phyloP scores from a whole-genome alignment of 176 grass and related monocot genomes.

The Carex littledalei region DNA sequence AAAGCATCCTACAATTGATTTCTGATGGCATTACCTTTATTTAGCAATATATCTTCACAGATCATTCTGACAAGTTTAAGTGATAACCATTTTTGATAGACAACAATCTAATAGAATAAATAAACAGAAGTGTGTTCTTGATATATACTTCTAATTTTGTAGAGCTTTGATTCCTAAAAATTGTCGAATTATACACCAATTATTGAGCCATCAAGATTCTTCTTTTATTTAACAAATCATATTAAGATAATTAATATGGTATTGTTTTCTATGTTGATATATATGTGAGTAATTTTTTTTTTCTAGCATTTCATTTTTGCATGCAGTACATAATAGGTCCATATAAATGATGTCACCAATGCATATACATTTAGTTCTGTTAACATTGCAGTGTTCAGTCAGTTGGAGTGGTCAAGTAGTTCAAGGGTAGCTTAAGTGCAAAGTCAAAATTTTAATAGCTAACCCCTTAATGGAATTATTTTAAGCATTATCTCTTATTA shows the following conservation, averaged over 20 bases:
- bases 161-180: background rate
- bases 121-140: background rate
- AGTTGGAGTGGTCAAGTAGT: conserved; percentile 14
- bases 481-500: background rate
- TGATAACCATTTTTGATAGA: background rate
- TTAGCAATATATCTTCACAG: background rate
- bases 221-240: background rate
- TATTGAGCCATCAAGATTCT: background rate
- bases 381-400: background rate
- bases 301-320: background rate
- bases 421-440: conserved; percentile 12
- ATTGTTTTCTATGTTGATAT: background rate
- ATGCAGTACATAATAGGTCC: background rate
- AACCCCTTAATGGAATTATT: background rate
- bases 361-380: background rate
- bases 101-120: background rate
- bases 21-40: background rate
- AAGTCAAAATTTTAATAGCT: background rate
- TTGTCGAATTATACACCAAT: background rate
- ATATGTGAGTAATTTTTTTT: background rate
- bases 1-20: background rate
- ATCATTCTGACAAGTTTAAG: background rate
- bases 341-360: conserved; percentile 3
- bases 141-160: no score
- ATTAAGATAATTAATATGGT: background rate